Base-by-base conservation (phyloP, 805 yeast species). In the Kodamaea sagamina region DNA sequence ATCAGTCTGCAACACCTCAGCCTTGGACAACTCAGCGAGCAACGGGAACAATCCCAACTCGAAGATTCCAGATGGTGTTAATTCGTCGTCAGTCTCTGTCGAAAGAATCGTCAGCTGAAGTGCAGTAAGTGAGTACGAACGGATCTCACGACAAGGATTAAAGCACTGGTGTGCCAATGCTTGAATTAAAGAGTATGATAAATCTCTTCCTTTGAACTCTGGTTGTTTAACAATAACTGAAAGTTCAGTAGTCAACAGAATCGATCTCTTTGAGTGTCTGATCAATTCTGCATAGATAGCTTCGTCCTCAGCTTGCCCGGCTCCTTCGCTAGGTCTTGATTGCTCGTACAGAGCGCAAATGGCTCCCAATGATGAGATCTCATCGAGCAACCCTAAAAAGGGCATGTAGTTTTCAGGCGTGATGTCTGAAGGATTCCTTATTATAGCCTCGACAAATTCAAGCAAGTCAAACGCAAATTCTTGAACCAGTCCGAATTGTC, bases 101-200 rank as follows among this genome's bases (percentile, higher is more conserved):
- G 81, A 67, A 9, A 82, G 62, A 8, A 82, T 55, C 4, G 76
- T 65, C 4, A 70, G 64, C 46, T 85, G 86, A 40, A 90, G 71
- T 0, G 78, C 62, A 15, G 73, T 72, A 32, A 89, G 63, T 0
- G 96, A 90, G 59, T 74, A 78, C 0, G 75, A 62, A 29, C 96
- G 70, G 8, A 89, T 68, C 55, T 86, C 89, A 19, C 87, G 71
- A 59, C 95, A 87, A 13, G 96, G 96, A 55, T 89, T 89, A 58
- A 85, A 76, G 59, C 96, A 86, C 60, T 90, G 97, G 55, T 86
- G 92, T 0, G 93, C 89, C 42, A 89, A 71, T 0, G 95, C 95
- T 57, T 88, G 92, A 21, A 86, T 71, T 47, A 87, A 68, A 1
- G 95, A 84, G 50, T 75, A 77, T 52, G 79, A 68, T 15, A 66